These are phyloP conservation scores for Colletotrichum aenigma DNA, from an alignment of 2,329 filamentous ascomycete genomes.

Conservation along the genomic window DNA sequence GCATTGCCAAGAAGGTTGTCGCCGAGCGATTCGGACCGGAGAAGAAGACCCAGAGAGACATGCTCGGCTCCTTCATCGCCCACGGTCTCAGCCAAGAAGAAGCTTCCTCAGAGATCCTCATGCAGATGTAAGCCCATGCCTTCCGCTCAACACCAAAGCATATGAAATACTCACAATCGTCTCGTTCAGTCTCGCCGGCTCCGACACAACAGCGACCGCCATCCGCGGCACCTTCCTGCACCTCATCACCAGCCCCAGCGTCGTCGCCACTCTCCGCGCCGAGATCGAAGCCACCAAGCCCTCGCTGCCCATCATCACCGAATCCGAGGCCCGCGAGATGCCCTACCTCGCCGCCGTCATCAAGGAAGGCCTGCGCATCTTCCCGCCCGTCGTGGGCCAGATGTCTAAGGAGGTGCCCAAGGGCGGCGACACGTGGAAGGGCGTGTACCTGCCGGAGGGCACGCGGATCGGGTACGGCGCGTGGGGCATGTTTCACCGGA, in stretches of 20 bases:
- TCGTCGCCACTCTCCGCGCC: conserved; percentile 47
- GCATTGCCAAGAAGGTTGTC: conserved; percentile 48
- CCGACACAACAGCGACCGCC: conserved; percentile 61
- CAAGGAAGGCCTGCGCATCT: conserved; percentile 49
- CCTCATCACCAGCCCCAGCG: conserved; percentile 52
- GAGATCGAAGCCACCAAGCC: conserved; percentile 42
- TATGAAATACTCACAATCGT: background rate
- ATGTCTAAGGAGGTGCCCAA: conserved; percentile 41
- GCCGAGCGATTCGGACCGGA: conserved; percentile 48
- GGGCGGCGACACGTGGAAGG: conserved; percentile 38
- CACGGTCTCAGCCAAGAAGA: conserved; percentile 42
- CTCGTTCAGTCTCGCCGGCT: conserved; percentile 49
- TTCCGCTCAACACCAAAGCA: conserved; percentile 36
- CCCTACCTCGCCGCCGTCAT: conserved; percentile 55
- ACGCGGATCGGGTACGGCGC: conserved; percentile 36
- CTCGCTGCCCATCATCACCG: conserved; percentile 27
- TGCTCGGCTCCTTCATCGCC: conserved; percentile 51
- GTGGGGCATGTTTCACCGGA: conserved; percentile 34
- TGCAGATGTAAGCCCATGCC: conserved; percentile 44
- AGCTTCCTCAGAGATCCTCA: conserved; percentile 47
- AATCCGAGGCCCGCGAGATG: conserved; percentile 38
- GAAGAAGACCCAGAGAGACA: conserved; percentile 49
- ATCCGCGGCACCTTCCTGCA: conserved; percentile 60
- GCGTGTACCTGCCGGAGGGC: conserved; percentile 34
- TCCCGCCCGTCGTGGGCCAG: conserved; percentile 38